Percentiles rank a stretch among this genome's conserved stretches.
Evolutionary conservation across 768 basidiomycete species (phyloP).

Genomic region (Boletus rubescentipes): DNA sequence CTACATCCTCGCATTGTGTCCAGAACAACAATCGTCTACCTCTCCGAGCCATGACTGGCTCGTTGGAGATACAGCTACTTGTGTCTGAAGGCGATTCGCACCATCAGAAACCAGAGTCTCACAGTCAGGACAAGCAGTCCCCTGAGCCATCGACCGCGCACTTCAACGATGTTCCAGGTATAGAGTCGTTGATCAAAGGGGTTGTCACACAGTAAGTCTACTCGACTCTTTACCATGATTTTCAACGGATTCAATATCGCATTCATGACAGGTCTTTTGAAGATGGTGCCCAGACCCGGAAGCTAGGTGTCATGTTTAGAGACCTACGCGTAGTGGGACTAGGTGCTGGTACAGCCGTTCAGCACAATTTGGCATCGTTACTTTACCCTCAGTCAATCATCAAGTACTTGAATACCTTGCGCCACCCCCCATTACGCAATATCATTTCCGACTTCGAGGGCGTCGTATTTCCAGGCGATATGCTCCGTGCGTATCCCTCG

Average conservation of each 20-base stretch:
- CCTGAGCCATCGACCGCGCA: not conserved
- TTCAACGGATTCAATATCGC: not conserved
- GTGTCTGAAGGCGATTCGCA: not conserved
- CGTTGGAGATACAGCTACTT: not conserved
- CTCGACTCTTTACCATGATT: not conserved
- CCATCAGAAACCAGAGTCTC: not conserved
- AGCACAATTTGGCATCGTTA: constrained; percentile 53
- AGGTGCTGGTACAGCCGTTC: constrained; percentile 42
- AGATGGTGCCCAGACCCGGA: constrained; percentile 34
- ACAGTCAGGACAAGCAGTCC: not conserved
- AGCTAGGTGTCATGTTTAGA: constrained; percentile 51
- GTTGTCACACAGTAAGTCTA: constrained; percentile 13
- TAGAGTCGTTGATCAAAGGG: constrained; percentile 16
- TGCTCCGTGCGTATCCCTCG: constrained; percentile 59
- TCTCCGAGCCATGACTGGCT: not conserved
- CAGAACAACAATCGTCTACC: not conserved
- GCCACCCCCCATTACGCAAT: constrained; percentile 62
- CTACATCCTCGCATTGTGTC: not conserved
- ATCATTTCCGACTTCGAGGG: constrained; percentile 68
- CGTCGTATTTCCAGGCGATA: constrained; percentile 65
- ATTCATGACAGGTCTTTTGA: constrained; percentile 30
- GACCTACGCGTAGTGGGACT: constrained; percentile 53
- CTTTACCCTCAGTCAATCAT: constrained; percentile 45
- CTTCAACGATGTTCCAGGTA: not conserved
- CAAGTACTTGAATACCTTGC: constrained; percentile 39